Evolutionary conservation across 495 filamentous ascomycete species (phyloP).

Genomic region (Penicillium pancosmium): DNA sequence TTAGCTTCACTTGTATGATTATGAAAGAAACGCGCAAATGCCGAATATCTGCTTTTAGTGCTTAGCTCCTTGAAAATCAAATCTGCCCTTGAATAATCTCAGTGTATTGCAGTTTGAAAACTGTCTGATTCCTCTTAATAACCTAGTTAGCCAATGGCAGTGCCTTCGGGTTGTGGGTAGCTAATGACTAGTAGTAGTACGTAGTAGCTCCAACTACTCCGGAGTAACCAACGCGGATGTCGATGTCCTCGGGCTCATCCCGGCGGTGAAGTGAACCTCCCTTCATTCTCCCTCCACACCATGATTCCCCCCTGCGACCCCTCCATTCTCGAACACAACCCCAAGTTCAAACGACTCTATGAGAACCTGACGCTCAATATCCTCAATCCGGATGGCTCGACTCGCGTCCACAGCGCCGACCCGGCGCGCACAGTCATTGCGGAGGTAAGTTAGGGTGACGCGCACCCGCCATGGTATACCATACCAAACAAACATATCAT

Average conservation of each 20-base stretch:
- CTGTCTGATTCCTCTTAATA: too few relatives aligned
- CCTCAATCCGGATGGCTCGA: constrained; percentile 65
- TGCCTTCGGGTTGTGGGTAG: too few relatives aligned
- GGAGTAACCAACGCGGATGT: too few relatives aligned
- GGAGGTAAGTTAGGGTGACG: constrained; percentile 46
- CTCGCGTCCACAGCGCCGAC: constrained; percentile 53
- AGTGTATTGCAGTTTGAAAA: too few relatives aligned
- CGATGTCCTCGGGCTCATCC: neutral
- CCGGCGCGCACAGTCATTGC: constrained; percentile 55
- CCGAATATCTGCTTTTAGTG: constrained; percentile 25
- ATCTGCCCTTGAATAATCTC: neutral
- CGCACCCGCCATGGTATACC: too few relatives aligned
- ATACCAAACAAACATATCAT: too few relatives aligned
- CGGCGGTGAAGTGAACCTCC: constrained; percentile 25
- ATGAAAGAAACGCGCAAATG: constrained; percentile 49
- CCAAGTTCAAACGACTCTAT: constrained; percentile 66
- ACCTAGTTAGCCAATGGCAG: too few relatives aligned
- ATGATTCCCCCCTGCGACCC: constrained; percentile 72
- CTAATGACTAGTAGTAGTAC: too few relatives aligned
- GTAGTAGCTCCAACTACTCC: too few relatives aligned
- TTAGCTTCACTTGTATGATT: constrained; percentile 46
- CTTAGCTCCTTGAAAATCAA: neutral
- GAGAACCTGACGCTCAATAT: constrained; percentile 59
- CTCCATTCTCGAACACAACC: constrained; percentile 61
- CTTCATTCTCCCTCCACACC: constrained; percentile 24